Base-by-base conservation (phyloP, 306 rosid genomes). In the Quercus robur region DNA sequence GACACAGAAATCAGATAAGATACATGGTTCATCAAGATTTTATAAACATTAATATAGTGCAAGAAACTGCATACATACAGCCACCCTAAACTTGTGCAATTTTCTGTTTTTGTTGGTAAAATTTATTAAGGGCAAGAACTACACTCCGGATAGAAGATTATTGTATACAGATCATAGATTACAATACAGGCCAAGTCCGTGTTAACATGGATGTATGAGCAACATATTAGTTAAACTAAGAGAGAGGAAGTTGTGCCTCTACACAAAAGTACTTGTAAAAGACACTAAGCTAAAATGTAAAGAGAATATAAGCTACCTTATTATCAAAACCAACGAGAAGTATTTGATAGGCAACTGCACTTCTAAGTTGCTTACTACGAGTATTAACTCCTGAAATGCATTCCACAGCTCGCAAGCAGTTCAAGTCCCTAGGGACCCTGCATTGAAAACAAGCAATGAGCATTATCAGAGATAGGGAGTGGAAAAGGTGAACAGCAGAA, bases 341-440 rank as follows among this genome's bases (percentile, higher is more conserved):
- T 78, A 81, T 84, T 80, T 93, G 93, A 89, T 89, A 78, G 76
- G 99, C 91, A 74, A 90, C 67, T 57, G 84, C 82, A 81, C 96
- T 87, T 84, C 88, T 86, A 59, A 95, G 91, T 73, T 89, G 94
- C 81, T 85, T 93, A 77, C 86, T 78, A 33, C 98, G 96, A 71
- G 87, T 56, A 70, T 84, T 77, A 13, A 61, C 85, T 79, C 85
- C 89, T 19, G 93, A 86, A 74, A 95, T 85, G 85, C 98, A 93
- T 68, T 93, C 98, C 69, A 93, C 90, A 57, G 90, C 71, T 78
- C 90, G 90, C 71, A 89, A 83, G 84, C 98, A 91, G 79, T 91
- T 93, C 76, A 90, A 51, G 84, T 90, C 99, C 84, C 77, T 83
- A 8, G 99, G 90, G 63, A 91, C 85, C 78, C 99, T 95, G 86